Percentiles rank a stretch among this genome's conserved stretches.
These are phyloP conservation scores for Isoetes engelmannii DNA, from an alignment of 83 land plant genomes.

Conservation along the genomic window DNA sequence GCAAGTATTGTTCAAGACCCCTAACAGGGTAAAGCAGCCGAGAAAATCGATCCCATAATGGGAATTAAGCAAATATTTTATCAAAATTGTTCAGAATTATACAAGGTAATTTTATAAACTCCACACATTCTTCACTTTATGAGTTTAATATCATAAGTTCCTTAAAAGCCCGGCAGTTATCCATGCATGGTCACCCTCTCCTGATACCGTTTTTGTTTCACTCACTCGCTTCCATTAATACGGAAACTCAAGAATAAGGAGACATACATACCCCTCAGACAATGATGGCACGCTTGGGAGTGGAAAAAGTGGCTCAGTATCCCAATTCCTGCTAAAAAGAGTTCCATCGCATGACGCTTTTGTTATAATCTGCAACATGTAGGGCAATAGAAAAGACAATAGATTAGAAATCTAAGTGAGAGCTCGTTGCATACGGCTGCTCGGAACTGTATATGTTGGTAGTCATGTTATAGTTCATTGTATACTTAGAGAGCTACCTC, in stretches of 20 bases:
- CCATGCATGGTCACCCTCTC: too few species aligned
- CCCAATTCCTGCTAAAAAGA: slow-evolving; percentile 79
- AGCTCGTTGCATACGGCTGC: not conserved
- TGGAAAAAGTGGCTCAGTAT: slow-evolving; percentile 79
- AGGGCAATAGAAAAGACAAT: too few species aligned
- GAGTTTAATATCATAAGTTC: too few species aligned
- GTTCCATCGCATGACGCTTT: slow-evolving; percentile 77
- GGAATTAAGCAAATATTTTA: too few species aligned
- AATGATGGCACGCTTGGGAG: slow-evolving; percentile 30
- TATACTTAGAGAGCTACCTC: slow-evolving; percentile 38
- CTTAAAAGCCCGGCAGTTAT: too few species aligned
- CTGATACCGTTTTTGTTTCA: too few species aligned
- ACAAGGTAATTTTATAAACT: too few species aligned
- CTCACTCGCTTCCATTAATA: too few species aligned
- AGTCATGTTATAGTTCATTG: not conserved
- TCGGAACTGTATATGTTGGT: not conserved
- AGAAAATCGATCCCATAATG: too few species aligned
- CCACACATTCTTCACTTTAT: too few species aligned
- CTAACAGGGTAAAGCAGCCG: too few species aligned
- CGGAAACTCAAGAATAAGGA: not conserved
- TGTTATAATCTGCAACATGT: slow-evolving; percentile 54
- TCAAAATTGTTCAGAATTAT: too few species aligned
- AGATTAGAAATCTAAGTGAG: not conserved
- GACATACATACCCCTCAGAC: slow-evolving; percentile 2
- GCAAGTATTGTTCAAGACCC: not conserved